Base-by-base conservation (phyloP, 169 alveolate species). In the Plasmodium sp. region DNA sequence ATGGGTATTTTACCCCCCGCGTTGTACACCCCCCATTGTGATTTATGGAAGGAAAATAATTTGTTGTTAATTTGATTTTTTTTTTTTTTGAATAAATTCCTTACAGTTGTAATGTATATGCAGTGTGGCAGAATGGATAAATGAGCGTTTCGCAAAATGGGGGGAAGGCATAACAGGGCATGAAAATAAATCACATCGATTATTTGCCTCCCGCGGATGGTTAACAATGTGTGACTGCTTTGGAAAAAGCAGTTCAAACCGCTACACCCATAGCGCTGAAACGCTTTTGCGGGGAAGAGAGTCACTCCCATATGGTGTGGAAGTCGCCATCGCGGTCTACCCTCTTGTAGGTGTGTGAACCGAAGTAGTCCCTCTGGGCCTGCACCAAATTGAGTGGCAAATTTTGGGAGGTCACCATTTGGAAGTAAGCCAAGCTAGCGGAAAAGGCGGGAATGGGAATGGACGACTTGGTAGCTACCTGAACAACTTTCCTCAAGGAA, bases 351-450 rank as follows among this genome's bases (percentile, higher is more conserved):
- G 96, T 91, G 93, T 97, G 98, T 5, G 98, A 88, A 14, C 98
- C 98, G 84, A 97, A 97, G 84, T 73, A 96, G 93, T 97, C 98
- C 39, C 98, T 93, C 74, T 97, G 98, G 18, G 98, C 98, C 80
- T 97, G 98, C 12, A 97, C 95, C 79, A 97, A 95, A 84, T 91
- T 97, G 74, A 93, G 93, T 77, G 95, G 97, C 90, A 92, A 88
- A 74, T 93, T 83, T 75, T 84, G 51, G 12, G 97, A 94, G 45
- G 96, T 90, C 48, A 96, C 48, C 90, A 95, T 92, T 93, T 94
- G 97, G 56, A 96, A 77, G 83, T 96, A 96, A 48, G 96, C 97
- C 74, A 96, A 93, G 72, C 98, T 94, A 51, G 96, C 94, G 16
- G 92, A 82, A 73, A 96, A 92, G 10, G 96, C 97, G 27, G 97